Conservation (phyloP, 2,329 filamentous ascomycete species). For the Aspergillus arachidicola region DNA sequence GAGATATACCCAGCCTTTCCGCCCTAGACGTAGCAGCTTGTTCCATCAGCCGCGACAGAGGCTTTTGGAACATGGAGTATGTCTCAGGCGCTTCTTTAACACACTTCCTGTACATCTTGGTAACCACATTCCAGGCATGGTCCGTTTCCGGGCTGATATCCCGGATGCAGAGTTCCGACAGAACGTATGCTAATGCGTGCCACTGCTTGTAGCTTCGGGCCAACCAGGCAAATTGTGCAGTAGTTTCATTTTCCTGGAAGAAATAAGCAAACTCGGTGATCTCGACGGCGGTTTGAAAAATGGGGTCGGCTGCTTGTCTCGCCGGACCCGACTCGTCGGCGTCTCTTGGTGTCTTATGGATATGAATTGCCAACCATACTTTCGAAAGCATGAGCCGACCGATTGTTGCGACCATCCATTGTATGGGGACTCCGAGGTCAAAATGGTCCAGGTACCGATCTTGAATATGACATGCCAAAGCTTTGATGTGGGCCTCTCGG, state of each 20-base stretch:
- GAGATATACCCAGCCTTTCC: not conserved
- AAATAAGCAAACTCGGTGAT: constrained; percentile 66
- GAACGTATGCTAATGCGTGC: constrained; percentile 58
- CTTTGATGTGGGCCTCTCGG: constrained; percentile 26
- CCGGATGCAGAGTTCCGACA: constrained; percentile 54
- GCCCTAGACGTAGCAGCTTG: constrained; percentile 5
- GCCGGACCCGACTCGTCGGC: not conserved
- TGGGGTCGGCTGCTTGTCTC: constrained; percentile 52
- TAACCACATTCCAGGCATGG: constrained; percentile 29
- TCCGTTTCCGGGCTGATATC: constrained; percentile 21
- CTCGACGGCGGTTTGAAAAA: constrained; percentile 67
- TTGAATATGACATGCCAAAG: constrained; percentile 31
- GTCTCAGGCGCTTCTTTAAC: constrained; percentile 8
- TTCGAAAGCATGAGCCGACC: constrained; percentile 69
- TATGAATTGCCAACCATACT: constrained; percentile 56
- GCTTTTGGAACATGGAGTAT: constrained; percentile 17
- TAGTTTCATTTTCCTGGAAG: constrained; percentile 59
- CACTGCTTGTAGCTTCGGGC: constrained; percentile 60
- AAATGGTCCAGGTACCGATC: constrained; percentile 34
- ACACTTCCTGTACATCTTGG: constrained; percentile 24
- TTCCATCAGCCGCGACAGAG: constrained; percentile 22
- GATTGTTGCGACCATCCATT: constrained; percentile 64
- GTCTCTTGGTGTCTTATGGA: constrained; percentile 12
- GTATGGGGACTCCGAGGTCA: constrained; percentile 48
- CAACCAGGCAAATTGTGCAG: constrained; percentile 59